These are phyloP conservation scores for Forsythia suspensa DNA, from an alignment of 257 asterid species.

Conservation along the genomic window DNA sequence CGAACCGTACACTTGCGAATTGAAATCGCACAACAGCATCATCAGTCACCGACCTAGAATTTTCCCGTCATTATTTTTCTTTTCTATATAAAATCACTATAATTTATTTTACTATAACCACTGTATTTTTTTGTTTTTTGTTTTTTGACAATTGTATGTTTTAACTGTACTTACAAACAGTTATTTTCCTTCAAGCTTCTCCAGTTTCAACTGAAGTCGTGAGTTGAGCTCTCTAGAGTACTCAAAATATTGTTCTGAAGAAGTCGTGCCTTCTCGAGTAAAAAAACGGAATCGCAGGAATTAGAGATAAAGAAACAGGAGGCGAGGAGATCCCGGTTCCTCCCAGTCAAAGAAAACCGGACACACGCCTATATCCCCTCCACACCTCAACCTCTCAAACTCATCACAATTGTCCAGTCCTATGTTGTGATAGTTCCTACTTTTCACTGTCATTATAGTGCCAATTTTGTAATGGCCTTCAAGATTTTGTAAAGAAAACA, in stretches of 20 bases:
- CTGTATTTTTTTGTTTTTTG: too few species aligned
- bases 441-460: background rate
- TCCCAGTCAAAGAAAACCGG: background rate
- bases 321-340: background rate
- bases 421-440: background rate
- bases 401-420: background rate
- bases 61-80: too few species aligned
- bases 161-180: background rate
- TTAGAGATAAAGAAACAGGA: background rate
- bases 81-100: too few species aligned
- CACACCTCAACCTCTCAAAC: background rate
- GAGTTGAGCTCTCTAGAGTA: background rate
- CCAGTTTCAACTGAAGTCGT: background rate
- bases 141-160: background rate
- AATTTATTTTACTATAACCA: too few species aligned
- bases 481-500: background rate
- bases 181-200: background rate
- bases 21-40: too few species aligned
- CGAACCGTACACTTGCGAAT: too few species aligned
- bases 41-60: too few species aligned
- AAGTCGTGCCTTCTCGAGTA: background rate
- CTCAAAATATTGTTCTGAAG: background rate
- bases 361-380: background rate
- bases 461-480: slow-evolving; percentile 21
- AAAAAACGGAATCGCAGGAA: background rate